Base-by-base conservation (phyloP, 2,329 filamentous ascomycete genomes). In the Knufia fluminis region DNA sequence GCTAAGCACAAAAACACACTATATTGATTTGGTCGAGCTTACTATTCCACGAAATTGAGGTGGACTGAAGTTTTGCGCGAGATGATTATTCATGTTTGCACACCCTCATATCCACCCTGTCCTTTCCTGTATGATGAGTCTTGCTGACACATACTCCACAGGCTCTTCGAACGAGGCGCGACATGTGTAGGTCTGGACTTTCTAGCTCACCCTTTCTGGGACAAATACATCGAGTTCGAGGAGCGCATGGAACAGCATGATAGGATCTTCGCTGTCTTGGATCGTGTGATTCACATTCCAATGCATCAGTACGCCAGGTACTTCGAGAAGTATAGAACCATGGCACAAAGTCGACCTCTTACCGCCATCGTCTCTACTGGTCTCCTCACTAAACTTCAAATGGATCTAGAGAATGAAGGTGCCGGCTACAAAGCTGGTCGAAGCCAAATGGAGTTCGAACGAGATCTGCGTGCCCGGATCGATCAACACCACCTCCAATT, bases 211-310 rank as follows among this genome's bases (percentile, higher is more conserved):
- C 89, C 89, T 1, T 96, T 98, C 71, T 98, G 92, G 92, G 92
- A 98, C 68, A 97, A 95, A 69, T 98, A 95, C 63, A 80, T 98
- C 56, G 92, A 97, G 64, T 97, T 94, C 61, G 92, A 97, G 65
- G 90, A 96, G 65, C 85, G 90, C 1, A 75, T 91, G 54, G 89
- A 95, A 61, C 81, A 85, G 0, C 79, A 84, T 12, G 86, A 94
- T 55, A 87, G 82, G 61, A 86, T 96, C 48, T 94, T 94, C 59
- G 80, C 79, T 35, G 87, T 98, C 49, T 76, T 95, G 46, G 76
- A 77, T 53, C 86, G 90, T 48, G 78, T 96, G 49, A 85, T 95
- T 48, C 79, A 86, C 61, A 89, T 97, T 47, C 91, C 92, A 0
- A 87, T 95, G 79, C 90, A 97, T 63, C 89, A 96, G 64, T 97